Conservation (phyloP, 805 yeast species). For the Candida hungchunana region DNA sequence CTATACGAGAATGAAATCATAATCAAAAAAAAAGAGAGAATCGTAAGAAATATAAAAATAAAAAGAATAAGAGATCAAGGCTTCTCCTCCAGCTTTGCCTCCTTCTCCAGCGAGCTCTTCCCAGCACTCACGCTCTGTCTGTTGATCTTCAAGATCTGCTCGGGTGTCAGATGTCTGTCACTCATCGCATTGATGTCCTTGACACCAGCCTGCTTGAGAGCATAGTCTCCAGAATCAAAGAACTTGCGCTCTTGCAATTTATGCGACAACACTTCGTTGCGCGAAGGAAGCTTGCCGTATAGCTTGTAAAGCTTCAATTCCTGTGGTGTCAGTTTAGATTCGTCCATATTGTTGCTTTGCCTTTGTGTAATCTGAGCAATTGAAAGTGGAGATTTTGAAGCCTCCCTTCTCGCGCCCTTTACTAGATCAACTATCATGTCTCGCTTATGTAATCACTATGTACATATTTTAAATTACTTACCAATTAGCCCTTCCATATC, state of each 20-base stretch:
- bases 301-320: conserved; percentile 72
- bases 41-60: too few species aligned
- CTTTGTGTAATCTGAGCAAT: conserved; percentile 1
- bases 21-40: too few species aligned
- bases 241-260: conserved; percentile 85
- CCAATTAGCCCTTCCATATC: conserved; percentile 6
- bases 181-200: conserved; percentile 20
- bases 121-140: conserved; percentile 53
- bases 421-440: too few species aligned
- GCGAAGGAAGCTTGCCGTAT: conserved; percentile 84
- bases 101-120: conserved; percentile 52
- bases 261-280: conserved; percentile 67
- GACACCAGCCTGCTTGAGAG: conserved; percentile 69
- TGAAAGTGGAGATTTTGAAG: too few species aligned
- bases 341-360: conserved; percentile 8
- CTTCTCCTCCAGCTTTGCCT: conserved; percentile 27
- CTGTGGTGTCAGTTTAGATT: conserved; percentile 41
- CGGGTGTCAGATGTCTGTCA: conserved; percentile 28
- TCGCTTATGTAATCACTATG: too few species aligned
- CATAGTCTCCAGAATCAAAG: conserved; percentile 93
- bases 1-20: too few species aligned
- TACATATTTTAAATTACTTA: too few species aligned
- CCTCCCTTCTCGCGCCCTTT: too few species aligned
- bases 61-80: too few species aligned
- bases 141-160: conserved; percentile 55